Evolutionary conservation across 306 rosid genomes (phyloP).

Genomic region (Pueraria montana): DNA sequence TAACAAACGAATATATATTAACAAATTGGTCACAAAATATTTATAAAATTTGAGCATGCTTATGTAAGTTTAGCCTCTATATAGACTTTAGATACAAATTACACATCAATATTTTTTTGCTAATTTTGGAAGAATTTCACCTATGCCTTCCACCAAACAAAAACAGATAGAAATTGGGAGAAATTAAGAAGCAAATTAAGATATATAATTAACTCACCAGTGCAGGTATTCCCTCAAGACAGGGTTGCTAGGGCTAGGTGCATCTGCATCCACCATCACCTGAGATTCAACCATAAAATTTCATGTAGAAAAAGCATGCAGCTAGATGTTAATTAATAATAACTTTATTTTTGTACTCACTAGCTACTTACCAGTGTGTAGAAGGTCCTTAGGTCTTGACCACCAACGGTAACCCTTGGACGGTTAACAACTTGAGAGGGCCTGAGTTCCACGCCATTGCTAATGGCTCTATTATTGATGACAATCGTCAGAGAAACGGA

Average conservation of each 20-base stretch:
- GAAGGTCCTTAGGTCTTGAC: slow-evolving; percentile 60
- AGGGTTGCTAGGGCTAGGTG: slow-evolving; percentile 64
- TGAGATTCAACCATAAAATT: slow-evolving; percentile 29
- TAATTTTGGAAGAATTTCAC: neutral
- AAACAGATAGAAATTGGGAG: neutral
- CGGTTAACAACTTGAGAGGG: slow-evolving; percentile 51
- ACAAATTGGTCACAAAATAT: neutral
- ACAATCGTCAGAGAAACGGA: slow-evolving; percentile 26
- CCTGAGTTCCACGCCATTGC: slow-evolving; percentile 44
- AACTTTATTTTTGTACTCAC: too few relatives aligned
- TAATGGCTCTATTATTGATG: slow-evolving; percentile 50
- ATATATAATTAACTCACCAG: slow-evolving; percentile 41
- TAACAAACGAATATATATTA: neutral
- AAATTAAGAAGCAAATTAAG: neutral
- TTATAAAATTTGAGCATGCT: neutral
- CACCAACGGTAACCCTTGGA: slow-evolving; percentile 54
- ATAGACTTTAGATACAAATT: neutral
- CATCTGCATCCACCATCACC: slow-evolving; percentile 63
- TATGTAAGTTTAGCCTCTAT: neutral
- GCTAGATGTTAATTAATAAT: neutral
- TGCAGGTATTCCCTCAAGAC: slow-evolving; percentile 60
- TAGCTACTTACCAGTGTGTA: slow-evolving; percentile 53
- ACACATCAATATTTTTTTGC: neutral
- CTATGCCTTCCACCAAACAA: neutral
- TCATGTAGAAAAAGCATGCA: neutral